Evolutionary conservation across 108 stramenopile genomes (phyloP).

Genomic region (Nannochloropsis gaditana): DNA sequence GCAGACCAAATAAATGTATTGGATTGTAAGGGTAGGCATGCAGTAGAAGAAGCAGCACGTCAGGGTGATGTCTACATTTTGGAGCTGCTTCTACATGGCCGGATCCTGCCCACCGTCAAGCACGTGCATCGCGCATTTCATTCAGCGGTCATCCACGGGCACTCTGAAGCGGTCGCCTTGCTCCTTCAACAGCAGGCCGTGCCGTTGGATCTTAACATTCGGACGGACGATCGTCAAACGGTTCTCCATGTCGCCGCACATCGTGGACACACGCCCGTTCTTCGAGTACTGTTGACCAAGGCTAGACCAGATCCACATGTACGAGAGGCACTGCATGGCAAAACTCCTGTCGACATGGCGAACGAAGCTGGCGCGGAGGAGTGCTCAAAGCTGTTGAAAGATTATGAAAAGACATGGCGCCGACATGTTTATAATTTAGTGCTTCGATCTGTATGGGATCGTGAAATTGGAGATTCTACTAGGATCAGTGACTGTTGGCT

Average conservation of each 20-base stretch:
- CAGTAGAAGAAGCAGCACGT: background rate
- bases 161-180: background rate
- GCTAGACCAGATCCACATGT: conserved; percentile 2
- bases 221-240: background rate
- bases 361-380: background rate
- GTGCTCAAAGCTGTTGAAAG: background rate
- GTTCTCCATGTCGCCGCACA: background rate
- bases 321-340: background rate
- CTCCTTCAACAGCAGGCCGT: background rate
- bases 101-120: background rate
- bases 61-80: background rate
- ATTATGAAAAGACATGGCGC: conserved; percentile 3
- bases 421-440: background rate
- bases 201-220: background rate
- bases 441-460: background rate
- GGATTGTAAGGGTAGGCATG: background rate
- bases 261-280: background rate
- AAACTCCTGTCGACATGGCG: conserved; percentile 6
- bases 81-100: conserved; percentile 19
- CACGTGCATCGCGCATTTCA: conserved; percentile 6
- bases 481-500: background rate
- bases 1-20: background rate
- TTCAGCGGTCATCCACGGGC: background rate
- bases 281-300: background rate
- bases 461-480: no score